A percentile compares a stretch with the other conserved stretches of the same genome.
These are phyloP conservation scores for Baorangia bicolor DNA, from an alignment of 768 basidiomycete species.

Conservation along the genomic window DNA sequence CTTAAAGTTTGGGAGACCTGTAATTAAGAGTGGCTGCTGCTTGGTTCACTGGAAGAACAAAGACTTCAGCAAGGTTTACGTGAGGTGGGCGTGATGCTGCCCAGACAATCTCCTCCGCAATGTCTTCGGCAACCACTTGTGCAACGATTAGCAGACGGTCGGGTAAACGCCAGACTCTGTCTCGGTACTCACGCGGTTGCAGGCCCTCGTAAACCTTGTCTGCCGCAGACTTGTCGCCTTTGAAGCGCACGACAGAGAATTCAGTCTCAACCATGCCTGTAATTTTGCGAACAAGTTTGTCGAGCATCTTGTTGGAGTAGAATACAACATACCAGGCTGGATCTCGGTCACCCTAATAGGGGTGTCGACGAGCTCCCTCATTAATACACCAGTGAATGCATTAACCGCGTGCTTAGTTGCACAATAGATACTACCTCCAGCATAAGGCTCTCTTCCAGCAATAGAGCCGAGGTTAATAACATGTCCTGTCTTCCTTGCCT, in stretches of 20 bases:
- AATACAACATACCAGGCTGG: conserved; percentile 65
- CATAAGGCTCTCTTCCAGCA: conserved; percentile 85
- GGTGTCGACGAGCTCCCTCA: conserved; percentile 89
- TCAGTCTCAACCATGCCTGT: conserved; percentile 86
- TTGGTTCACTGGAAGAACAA: conserved; percentile 79
- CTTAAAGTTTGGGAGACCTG: conserved; percentile 35
- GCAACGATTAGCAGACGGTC: conserved; percentile 4
- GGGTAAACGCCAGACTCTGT: not conserved
- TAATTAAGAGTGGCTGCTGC: conserved; percentile 66
- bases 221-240: conserved; percentile 79
- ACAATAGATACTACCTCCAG: conserved; percentile 89
- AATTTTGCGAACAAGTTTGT: not conserved
- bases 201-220: conserved; percentile 90
- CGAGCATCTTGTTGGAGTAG: not conserved
- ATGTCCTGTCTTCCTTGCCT: conserved; percentile 73
- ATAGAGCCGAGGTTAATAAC: conserved; percentile 95
- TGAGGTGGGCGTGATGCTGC: conserved; percentile 88
- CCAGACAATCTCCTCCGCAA: conserved; percentile 99
- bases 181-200: conserved; percentile 64
- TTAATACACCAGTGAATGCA: conserved; percentile 80
- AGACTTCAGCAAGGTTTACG: conserved; percentile 85
- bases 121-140: conserved; percentile 77
- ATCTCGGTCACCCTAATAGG: conserved; percentile 93
- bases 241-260: conserved; percentile 89
- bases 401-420: conserved; percentile 87